A percentile compares a stretch with the other conserved stretches of the same genome.
Conservation (phyloP, 2,329 filamentous ascomycete species). For the Neonectria ditissima region DNA sequence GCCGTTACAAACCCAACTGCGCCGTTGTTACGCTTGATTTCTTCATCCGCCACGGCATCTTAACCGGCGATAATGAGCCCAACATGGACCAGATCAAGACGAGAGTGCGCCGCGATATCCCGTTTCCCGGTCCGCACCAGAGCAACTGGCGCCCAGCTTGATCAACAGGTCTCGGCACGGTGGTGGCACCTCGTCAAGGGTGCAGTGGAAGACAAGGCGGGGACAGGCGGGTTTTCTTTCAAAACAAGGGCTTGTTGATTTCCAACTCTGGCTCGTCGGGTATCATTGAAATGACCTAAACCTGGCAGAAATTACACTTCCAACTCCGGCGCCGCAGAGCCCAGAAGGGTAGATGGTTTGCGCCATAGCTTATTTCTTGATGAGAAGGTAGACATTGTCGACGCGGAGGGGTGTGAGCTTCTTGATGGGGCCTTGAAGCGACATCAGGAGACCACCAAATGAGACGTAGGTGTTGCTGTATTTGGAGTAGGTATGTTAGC, state of each 20-base stretch:
- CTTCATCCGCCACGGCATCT: constrained; percentile 84
- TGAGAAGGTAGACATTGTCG: constrained; percentile 91
- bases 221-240: background rate
- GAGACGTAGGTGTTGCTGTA: constrained; percentile 91
- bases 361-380: constrained; percentile 79
- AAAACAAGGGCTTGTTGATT: constrained; percentile 17
- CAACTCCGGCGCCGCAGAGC: constrained; percentile 14
- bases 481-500: constrained; percentile 27
- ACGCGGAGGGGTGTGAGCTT: constrained; percentile 92
- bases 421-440: constrained; percentile 93
- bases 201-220: background rate
- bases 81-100: constrained; percentile 80
- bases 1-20: constrained; percentile 94
- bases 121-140: constrained; percentile 79
- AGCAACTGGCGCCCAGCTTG: constrained; percentile 45
- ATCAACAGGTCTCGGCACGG: constrained; percentile 1
- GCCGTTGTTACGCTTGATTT: constrained; percentile 88
- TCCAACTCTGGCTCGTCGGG: constrained; percentile 34
- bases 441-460: constrained; percentile 91
- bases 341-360: constrained; percentile 29
- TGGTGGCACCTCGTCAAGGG: background rate
- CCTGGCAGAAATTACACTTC: constrained; percentile 33
- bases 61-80: constrained; percentile 83
- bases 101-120: constrained; percentile 81
- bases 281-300: constrained; percentile 43